Evolutionary conservation across 768 basidiomycete species (phyloP).

Genomic region (Hortiboletus flavorubellus): DNA sequence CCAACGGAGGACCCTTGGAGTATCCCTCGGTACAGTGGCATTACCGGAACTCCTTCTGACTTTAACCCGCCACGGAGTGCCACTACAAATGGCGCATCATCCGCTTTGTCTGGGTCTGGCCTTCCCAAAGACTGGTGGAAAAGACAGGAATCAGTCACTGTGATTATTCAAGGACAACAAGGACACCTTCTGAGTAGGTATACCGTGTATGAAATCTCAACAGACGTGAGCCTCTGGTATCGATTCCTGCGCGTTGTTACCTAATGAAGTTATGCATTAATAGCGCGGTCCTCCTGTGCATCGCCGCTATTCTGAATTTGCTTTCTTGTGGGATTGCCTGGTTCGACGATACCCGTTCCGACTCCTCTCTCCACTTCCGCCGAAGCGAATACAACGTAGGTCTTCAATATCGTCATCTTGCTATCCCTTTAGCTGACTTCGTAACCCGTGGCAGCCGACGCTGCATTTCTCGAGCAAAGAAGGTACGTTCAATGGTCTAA

Average conservation of each 20-base stretch:
- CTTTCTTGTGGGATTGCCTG: slow-evolving; percentile 85
- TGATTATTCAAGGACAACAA: slow-evolving; percentile 80
- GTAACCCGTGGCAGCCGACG: slow-evolving; percentile 59
- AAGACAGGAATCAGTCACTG: slow-evolving; percentile 65
- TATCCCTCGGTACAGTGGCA: slow-evolving; percentile 30
- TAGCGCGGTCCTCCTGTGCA: slow-evolving; percentile 68
- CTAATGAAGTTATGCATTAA: slow-evolving; percentile 11
- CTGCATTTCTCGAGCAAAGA: slow-evolving; percentile 87
- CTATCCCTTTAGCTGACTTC: slow-evolving; percentile 3
- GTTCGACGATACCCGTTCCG: slow-evolving; percentile 91
- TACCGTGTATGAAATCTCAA: slow-evolving; percentile 76
- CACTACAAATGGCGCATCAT: slow-evolving; percentile 44
- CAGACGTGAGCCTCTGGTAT: slow-evolving; percentile 55
- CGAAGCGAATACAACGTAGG: slow-evolving; percentile 89
- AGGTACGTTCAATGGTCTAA: slow-evolving; percentile 42
- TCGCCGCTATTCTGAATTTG: slow-evolving; percentile 92
- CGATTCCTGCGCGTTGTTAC: slow-evolving; percentile 7
- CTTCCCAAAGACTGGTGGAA: slow-evolving; percentile 86
- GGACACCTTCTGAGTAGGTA: slow-evolving; percentile 90
- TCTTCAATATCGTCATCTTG: slow-evolving; percentile 9
- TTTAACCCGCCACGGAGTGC: slow-evolving; percentile 21
- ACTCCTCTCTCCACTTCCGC: slow-evolving; percentile 80
- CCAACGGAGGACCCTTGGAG: slow-evolving; percentile 72
- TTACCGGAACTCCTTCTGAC: slow-evolving; percentile 34
- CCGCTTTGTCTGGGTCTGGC: slow-evolving; percentile 66